Evolutionary conservation across 768 basidiomycete species (phyloP).

Genomic region (Lactarius pseudohatsudake): DNA sequence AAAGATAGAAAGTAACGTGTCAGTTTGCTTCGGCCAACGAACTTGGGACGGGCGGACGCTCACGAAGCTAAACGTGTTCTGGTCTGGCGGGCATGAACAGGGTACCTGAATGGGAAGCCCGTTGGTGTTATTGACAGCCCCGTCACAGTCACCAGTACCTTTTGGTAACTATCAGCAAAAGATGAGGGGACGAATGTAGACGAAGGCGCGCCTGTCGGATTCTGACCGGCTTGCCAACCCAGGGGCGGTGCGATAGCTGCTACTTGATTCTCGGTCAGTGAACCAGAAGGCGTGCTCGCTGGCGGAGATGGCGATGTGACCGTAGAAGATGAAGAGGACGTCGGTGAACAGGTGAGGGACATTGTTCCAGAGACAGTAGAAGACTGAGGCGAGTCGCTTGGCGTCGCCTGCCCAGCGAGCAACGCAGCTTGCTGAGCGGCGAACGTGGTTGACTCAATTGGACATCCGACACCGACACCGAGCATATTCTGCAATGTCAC

Average conservation of each 20-base stretch:
- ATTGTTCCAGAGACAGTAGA: background rate
- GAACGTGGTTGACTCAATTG: conserved; percentile 30
- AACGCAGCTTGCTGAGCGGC: background rate
- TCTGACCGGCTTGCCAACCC: conserved; percentile 30
- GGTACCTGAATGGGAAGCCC: conserved; percentile 32
- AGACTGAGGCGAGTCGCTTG: background rate
- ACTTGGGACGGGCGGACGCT: conserved; percentile 32
- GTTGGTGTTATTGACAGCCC: conserved; percentile 28
- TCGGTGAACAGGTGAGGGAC: background rate
- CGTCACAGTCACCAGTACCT: conserved; percentile 33
- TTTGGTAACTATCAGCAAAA: conserved; percentile 18
- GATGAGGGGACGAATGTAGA: background rate
- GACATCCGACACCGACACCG: conserved; percentile 33
- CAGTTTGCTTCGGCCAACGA: conserved; percentile 20
- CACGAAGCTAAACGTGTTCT: conserved; percentile 17
- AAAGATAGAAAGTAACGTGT: background rate
- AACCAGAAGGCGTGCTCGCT: background rate
- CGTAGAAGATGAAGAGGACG: background rate
- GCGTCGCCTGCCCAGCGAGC: background rate
- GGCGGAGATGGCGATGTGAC: background rate
- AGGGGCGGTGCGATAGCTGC: conserved; percentile 30
- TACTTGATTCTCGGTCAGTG: conserved; percentile 2
- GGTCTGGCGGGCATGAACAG: conserved; percentile 31
- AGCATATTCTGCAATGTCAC: conserved; percentile 34
- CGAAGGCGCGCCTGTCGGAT: conserved; percentile 27